Conservation (phyloP, 306 rosid species). For the Vachellia pachyceras region DNA sequence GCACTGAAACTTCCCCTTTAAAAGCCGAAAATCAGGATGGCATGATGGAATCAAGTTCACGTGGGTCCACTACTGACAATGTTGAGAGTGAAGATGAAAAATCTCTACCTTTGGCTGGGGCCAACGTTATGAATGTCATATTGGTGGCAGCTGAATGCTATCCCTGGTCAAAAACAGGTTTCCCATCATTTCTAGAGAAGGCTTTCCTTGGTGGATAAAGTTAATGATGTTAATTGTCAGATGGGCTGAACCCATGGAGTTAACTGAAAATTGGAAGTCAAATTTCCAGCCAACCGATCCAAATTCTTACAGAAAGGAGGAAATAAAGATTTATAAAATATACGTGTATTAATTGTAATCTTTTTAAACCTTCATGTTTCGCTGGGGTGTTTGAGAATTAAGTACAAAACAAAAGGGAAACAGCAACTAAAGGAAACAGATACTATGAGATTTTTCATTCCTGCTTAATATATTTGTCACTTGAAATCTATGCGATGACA, state of each 20-base stretch:
- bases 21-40: conserved; percentile 40
- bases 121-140: conserved; percentile 85
- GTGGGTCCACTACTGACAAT: conserved; percentile 38
- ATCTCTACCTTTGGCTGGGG: conserved; percentile 85
- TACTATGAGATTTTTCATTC: background rate
- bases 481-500: background rate
- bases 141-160: conserved; percentile 90
- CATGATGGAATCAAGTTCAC: conserved; percentile 37
- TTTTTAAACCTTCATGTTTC: conserved; percentile 1
- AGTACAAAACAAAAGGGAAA: background rate
- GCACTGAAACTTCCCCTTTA: conserved; percentile 26
- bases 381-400: background rate
- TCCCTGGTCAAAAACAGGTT: conserved; percentile 97
- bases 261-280: background rate
- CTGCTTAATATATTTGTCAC: background rate
- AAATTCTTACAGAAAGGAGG: background rate
- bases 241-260: background rate
- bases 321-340: background rate
- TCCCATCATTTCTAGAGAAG: conserved; percentile 18
- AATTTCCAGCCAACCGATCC: background rate
- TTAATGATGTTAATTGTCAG: background rate
- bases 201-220: conserved; percentile 24
- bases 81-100: conserved; percentile 45
- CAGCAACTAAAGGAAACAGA: no score
- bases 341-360: background rate